Percentiles rank a stretch among this genome's conserved stretches.
Evolutionary conservation across 1,139 yeast genomes (phyloP).

Genomic region (Saccharomycopsis hybrid): DNA sequence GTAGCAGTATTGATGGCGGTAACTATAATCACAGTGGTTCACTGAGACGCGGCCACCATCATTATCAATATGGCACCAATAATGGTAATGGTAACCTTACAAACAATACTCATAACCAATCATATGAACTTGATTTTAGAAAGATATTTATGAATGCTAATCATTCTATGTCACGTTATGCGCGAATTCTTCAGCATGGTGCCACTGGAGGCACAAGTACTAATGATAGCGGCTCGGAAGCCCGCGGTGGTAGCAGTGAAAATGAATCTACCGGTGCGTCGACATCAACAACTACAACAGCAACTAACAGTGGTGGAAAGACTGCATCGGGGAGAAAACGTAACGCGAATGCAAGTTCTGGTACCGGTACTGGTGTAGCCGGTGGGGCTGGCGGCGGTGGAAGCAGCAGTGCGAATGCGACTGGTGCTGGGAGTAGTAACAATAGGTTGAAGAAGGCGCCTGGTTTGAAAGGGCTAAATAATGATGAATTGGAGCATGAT

Average conservation of each 20-base stretch:
- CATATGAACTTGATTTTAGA: not conserved
- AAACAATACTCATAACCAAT: not conserved
- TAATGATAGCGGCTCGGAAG: conserved; percentile 10
- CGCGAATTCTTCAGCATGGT: not conserved
- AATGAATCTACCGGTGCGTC: conserved; percentile 12
- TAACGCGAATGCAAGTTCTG: not conserved
- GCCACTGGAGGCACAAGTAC: not conserved
- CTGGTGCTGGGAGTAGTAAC: conserved; percentile 4
- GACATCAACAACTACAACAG: not conserved
- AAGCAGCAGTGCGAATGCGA: not conserved
- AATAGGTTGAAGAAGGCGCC: conserved; percentile 11
- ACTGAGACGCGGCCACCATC: too few species aligned
- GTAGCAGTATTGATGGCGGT: not conserved
- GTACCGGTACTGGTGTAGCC: not conserved
- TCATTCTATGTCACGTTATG: not conserved
- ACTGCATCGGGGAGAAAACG: conserved; percentile 4
- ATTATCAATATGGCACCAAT: too few species aligned
- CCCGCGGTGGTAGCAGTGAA: conserved; percentile 7
- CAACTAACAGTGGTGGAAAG: conserved; percentile 1
- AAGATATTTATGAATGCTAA: not conserved
- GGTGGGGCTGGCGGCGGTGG: conserved; percentile 1
- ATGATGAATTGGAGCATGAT: conserved; percentile 18
- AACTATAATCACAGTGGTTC: not conserved
- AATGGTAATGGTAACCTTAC: too few species aligned
- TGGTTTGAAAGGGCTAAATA: conserved; percentile 13